Evolutionary conservation across 1,284 basidiomycete species (phyloP), one percentile per base, ranked within the genome.

Genomic region (Thelephora terrestris): DNA sequence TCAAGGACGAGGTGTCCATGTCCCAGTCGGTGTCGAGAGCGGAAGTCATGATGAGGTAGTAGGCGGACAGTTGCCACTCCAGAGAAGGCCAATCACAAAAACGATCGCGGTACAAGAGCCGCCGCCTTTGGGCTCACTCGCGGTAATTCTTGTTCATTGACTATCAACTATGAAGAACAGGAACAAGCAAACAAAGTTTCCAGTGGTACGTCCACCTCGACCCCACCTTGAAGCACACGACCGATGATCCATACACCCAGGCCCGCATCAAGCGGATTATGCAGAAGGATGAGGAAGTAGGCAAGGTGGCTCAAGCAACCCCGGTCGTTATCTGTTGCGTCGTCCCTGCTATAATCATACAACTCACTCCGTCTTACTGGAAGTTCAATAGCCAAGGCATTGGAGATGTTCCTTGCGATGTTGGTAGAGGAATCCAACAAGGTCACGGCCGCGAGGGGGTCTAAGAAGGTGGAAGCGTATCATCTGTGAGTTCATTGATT

Each of bases 201-300:
- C 87, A 6, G 87, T 89, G 50, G 86, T 88, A 55, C 57, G 71
- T 61, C 18, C 53, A 5, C 21, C 16, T n/a, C 14, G 12, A 23
- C 18, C 38, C 25, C 21, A 24, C 16, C 38, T n/a, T 29, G 17
- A n/a, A 18, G 23, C 38, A 17, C 32, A 7, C 14, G 2, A 23
- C 32, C 36, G 24, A 32, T 37, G 17, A 29, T n/a, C 47, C 45
- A 5, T 47, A n/a, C 52, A 21, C 49, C 21, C 42, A 91, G 90
- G 95, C 95, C 6, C 81, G 95, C 48, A 99, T 98, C 71, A 99
- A 98, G 77, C 92, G 94, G 73, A 97, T 99, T 53, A 99, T 99
- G 91, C 95, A 99, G 71, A 93, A 95, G 64, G 95, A 99, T 64
- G 96, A 99, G 63, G 95, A 99, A 64, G 95, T 99, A 16, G 95